Evolutionary conservation across 495 filamentous ascomycete species (phyloP).

Genomic region (Trichoderma asperelloides): DNA sequence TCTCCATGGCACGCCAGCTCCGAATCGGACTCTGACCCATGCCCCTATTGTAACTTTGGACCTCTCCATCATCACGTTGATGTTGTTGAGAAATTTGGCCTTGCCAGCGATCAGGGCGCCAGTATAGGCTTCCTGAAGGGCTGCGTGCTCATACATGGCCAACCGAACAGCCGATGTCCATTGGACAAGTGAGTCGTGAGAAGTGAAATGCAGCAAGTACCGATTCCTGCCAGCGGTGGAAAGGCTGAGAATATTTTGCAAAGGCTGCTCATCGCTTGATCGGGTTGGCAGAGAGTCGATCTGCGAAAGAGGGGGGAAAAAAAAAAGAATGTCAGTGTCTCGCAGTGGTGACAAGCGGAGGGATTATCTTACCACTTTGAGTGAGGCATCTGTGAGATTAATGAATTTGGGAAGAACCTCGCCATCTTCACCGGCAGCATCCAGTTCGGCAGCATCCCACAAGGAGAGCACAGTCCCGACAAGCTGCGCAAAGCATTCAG

Average conservation of each 20-base stretch:
- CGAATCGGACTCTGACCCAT: slow-evolving; percentile 93
- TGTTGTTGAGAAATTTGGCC: slow-evolving; percentile 78
- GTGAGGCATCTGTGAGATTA: slow-evolving; percentile 92
- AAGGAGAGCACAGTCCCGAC: slow-evolving; percentile 90
- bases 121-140: slow-evolving; percentile 92
- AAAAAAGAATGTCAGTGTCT: background rate
- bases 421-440: slow-evolving; percentile 71
- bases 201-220: slow-evolving; percentile 93
- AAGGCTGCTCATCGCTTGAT: slow-evolving; percentile 58
- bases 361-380: slow-evolving; percentile 74
- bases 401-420: slow-evolving; percentile 92
- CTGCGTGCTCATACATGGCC: slow-evolving; percentile 89
- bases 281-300: slow-evolving; percentile 85
- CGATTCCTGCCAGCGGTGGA: slow-evolving; percentile 93
- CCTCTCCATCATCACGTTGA: slow-evolving; percentile 75
- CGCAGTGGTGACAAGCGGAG: background rate
- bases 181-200: slow-evolving; percentile 82
- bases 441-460: slow-evolving; percentile 91
- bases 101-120: slow-evolving; percentile 93
- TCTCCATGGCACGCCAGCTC: slow-evolving; percentile 91
- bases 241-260: slow-evolving; percentile 91
- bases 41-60: slow-evolving; percentile 70
- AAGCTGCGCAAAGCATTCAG: slow-evolving; percentile 94
- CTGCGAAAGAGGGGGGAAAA: slow-evolving; percentile 32
- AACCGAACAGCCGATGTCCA: slow-evolving; percentile 95